Evolutionary conservation across 805 yeast species (phyloP).

Genomic region (Vanderwaltozyma yarrowii): DNA sequence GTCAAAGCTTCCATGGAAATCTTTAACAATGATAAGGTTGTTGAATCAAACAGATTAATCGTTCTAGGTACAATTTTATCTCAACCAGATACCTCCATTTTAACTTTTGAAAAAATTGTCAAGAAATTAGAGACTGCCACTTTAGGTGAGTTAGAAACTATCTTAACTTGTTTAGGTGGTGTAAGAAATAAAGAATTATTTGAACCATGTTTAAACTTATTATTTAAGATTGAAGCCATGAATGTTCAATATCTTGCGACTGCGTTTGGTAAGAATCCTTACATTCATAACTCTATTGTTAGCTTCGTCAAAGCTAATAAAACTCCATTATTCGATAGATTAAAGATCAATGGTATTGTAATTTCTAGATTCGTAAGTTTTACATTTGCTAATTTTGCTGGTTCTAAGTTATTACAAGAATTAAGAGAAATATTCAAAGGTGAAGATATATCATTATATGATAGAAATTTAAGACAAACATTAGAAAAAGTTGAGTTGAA

Average conservation of each 20-base stretch:
- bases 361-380: slow-evolving; percentile 35
- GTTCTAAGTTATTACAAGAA: slow-evolving; percentile 30
- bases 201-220: slow-evolving; percentile 28
- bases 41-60: slow-evolving; percentile 21
- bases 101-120: slow-evolving; percentile 29
- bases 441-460: slow-evolving; percentile 17
- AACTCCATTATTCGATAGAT: slow-evolving; percentile 30
- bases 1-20: slow-evolving; percentile 4
- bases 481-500: slow-evolving; percentile 10
- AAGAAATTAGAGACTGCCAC: slow-evolving; percentile 36
- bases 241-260: slow-evolving; percentile 42
- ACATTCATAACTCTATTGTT: slow-evolving; percentile 36
- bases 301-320: slow-evolving; percentile 36
- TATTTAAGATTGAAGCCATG: slow-evolving; percentile 39
- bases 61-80: slow-evolving; percentile 36
- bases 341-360: slow-evolving; percentile 37
- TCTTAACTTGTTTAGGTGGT: slow-evolving; percentile 39
- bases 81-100: slow-evolving; percentile 25
- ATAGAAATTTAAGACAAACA: slow-evolving; percentile 11
- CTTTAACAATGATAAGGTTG: slow-evolving; percentile 1
- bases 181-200: slow-evolving; percentile 31
- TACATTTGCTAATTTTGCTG: slow-evolving; percentile 27
- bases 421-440: slow-evolving; percentile 28
- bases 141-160: slow-evolving; percentile 43
- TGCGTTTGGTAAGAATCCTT: slow-evolving; percentile 34